phyloP scores from a whole-genome alignment of 2,329 filamentous ascomycete genomes.

The Pseudopyrenochaeta lycopersici region DNA sequence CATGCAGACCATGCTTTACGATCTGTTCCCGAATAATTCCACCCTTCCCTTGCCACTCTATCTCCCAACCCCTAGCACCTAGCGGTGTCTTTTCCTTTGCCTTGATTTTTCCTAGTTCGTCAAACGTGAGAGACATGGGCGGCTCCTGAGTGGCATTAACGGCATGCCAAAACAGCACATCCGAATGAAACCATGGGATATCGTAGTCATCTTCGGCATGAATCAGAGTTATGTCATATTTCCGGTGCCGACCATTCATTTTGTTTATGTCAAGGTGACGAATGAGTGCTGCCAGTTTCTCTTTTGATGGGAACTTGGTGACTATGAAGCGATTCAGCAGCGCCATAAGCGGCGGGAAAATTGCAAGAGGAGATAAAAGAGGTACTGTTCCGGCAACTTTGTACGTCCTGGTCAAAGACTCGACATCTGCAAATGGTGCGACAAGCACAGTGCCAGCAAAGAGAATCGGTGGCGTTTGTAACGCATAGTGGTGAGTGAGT shows the following conservation, averaged over 20 bases:
- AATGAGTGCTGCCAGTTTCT: conserved; percentile 59
- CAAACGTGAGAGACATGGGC: conserved; percentile 48
- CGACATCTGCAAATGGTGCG: conserved; percentile 66
- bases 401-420: conserved; percentile 65
- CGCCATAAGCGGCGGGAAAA: conserved; percentile 52
- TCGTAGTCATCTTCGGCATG: conserved; percentile 64
- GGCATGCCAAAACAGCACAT: conserved; percentile 64
- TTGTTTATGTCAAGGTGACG: conserved; percentile 31
- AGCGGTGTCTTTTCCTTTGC: conserved; percentile 48
- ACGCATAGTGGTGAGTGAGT: conserved; percentile 55
- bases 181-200: conserved; percentile 61
- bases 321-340: conserved; percentile 59
- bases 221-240: conserved; percentile 60
- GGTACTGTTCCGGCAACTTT: conserved; percentile 65
- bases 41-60: conserved; percentile 57
- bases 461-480: conserved; percentile 53
- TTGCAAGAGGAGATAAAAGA: conserved; percentile 61
- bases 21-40: conserved; percentile 65
- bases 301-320: conserved; percentile 63
- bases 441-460: conserved; percentile 66
- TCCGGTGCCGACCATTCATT: conserved; percentile 39
- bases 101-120: conserved; percentile 59
- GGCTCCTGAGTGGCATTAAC: conserved; percentile 57
- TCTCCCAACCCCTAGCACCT: conserved; percentile 60
- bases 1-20: conserved; percentile 65